Evolutionary conservation across 148 eudicot genomes (phyloP), one percentile per base, ranked within the genome.

Genomic region (Mesembryanthemum crystallinum): DNA sequence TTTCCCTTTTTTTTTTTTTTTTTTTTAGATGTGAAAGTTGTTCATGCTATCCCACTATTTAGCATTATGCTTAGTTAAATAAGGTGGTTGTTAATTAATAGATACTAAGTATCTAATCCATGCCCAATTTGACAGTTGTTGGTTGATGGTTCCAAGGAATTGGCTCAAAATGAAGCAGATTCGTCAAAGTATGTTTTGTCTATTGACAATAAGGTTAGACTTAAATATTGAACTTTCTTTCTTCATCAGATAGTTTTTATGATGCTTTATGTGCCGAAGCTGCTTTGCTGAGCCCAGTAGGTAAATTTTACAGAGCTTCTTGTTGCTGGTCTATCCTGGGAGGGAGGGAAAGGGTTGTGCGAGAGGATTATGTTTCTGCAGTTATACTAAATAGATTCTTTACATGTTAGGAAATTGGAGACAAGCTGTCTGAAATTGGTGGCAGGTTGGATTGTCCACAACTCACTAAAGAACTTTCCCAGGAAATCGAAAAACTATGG

Each of bases 371-470:
- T 70, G 7, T 35, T 32, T 54, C 59, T 60, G 25, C 59, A 35
- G 32, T 62, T 13, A 51, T 75, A 18, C 49, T 81, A 37, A 51
- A 67, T 25, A 51, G 25, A n/a, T 72, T 67, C 30, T 78, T 78
- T 74, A 10, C 67, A 39, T 80, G 63, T 58, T 77, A 95, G 98
- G 92, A 85, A 78, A 82, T 87, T 67, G 98, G 96, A 78, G 94
- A 90, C 83, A 87, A 84, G 77, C 82, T 95, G 42, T 95, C 96
- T 7, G 96, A 87, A 84, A 95, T 95, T 69, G 97, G 97, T 21
- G 81, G 89, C 76, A 73, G 90, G 84, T 85, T 91, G 76, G 87
- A 92, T 83, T 90, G 88, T 87, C 98, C 98, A 33, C 83, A 51
- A 23, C 88, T 95, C 25, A 90, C 88, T 61, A 79, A 81, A 71